Evolutionary conservation across 1,284 basidiomycete genomes (phyloP).

Genomic region (Sporisorium reilianum): DNA sequence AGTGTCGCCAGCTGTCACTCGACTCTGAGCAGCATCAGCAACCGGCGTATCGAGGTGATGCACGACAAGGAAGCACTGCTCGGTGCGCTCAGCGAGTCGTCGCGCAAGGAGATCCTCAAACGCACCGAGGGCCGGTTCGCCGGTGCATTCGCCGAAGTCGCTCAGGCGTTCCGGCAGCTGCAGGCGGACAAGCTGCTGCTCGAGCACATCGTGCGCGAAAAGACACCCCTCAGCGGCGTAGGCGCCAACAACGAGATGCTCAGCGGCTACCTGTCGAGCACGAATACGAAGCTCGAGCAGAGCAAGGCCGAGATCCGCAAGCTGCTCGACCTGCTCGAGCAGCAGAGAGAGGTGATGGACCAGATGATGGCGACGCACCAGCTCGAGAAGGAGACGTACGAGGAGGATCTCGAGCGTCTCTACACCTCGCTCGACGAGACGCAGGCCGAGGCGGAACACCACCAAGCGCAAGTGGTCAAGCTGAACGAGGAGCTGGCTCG

Average conservation of each 20-base stretch:
- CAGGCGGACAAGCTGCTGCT: conserved; percentile 59
- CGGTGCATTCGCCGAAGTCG: conserved; percentile 58
- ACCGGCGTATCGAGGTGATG: conserved; percentile 48
- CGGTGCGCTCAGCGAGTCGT: conserved; percentile 20
- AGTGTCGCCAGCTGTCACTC: conserved; percentile 33
- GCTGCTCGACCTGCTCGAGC: conserved; percentile 59
- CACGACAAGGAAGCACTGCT: conserved; percentile 40
- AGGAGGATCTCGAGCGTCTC: conserved; percentile 52
- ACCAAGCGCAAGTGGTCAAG: conserved; percentile 19
- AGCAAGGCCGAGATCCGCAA: conserved; percentile 55
- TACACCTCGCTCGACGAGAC: conserved; percentile 39
- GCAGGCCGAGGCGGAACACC: conserved; percentile 24
- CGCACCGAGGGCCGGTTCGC: conserved; percentile 55
- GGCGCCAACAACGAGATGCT: conserved; percentile 48
- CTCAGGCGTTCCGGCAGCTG: conserved; percentile 58
- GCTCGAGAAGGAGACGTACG: conserved; percentile 50
- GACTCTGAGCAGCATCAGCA: conserved; percentile 31
- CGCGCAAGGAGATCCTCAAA: conserved; percentile 40
- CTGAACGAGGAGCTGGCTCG: conserved; percentile 46
- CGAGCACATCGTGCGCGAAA: conserved; percentile 58
- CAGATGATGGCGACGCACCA: conserved; percentile 63
- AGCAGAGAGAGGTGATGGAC: conserved; percentile 62
- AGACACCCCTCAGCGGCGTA: conserved; percentile 54
- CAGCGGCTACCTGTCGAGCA: conserved; percentile 41
- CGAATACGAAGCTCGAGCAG: conserved; percentile 52